Conservation (phyloP, 345 rosid genomes). For the Iberis pinnata region DNA sequence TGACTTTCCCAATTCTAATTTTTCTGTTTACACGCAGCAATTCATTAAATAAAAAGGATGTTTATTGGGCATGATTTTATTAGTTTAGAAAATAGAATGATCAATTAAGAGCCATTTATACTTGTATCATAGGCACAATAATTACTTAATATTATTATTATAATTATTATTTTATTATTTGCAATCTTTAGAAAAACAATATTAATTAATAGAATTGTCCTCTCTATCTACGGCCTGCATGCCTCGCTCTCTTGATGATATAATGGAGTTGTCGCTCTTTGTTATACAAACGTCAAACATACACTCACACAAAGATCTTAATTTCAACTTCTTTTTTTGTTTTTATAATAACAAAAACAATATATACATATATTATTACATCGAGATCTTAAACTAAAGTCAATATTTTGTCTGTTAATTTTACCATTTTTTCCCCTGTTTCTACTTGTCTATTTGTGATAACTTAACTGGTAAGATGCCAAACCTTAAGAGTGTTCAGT, state of each 20-base stretch:
- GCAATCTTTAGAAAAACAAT: background rate
- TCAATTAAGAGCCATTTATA: too few species aligned
- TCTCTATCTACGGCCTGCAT: constrained; percentile 23
- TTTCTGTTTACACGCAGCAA: too few species aligned
- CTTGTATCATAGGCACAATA: too few species aligned
- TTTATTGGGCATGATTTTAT: background rate
- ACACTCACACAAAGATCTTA: constrained; percentile 7
- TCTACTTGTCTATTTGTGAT: too few species aligned
- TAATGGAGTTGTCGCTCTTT: constrained; percentile 3
- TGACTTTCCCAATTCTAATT: too few species aligned
- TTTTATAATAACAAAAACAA: background rate
- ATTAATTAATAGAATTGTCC: background rate
- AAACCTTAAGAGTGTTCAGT: constrained; percentile 31
- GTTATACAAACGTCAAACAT: constrained; percentile 13
- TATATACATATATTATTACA: too few species aligned
- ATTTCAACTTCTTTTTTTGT: background rate
- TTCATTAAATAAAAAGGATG: too few species aligned
- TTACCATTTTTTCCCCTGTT: constrained; percentile 25
- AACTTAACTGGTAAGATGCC: constrained; percentile 33
- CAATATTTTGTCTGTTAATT: background rate
- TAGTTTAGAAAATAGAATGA: background rate
- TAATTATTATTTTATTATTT: too few species aligned
- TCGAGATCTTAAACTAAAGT: too few species aligned
- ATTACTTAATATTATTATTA: too few species aligned
- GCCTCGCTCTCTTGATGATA: constrained; percentile 6